Conservation (phyloP, 2,329 filamentous ascomycete genomes). For the Talaromyces sp. region DNA sequence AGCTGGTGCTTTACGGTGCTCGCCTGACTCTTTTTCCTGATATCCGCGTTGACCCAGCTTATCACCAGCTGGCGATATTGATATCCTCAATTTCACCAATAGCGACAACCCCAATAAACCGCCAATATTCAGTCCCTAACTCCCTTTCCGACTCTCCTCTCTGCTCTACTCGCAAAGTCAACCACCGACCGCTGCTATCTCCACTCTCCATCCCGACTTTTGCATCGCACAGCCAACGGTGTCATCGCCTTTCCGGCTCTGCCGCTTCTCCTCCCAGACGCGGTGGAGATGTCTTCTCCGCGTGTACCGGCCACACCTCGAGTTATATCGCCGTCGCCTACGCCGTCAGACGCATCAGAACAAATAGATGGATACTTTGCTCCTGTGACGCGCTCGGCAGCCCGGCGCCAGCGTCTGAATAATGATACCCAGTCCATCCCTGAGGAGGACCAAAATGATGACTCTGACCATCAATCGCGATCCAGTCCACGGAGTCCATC, state of each 20-base stretch:
- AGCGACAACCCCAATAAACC: slow-evolving; percentile 14
- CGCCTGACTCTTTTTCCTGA: not conserved
- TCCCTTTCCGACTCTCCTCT: slow-evolving; percentile 21
- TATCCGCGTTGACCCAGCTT: slow-evolving; percentile 3
- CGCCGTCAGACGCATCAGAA: slow-evolving; percentile 52
- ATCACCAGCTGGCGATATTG: not conserved
- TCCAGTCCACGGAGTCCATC: slow-evolving; percentile 69
- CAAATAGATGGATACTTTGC: slow-evolving; percentile 64
- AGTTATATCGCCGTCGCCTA: slow-evolving; percentile 85
- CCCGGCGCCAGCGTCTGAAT: slow-evolving; percentile 53
- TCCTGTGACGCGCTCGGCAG: slow-evolving; percentile 72
- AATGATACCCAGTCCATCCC: slow-evolving; percentile 57
- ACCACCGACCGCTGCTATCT: not conserved
- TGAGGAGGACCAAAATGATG: slow-evolving; percentile 51
- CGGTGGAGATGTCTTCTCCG: slow-evolving; percentile 45
- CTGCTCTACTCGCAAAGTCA: slow-evolving; percentile 24
- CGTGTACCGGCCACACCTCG: slow-evolving; percentile 68
- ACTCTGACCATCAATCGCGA: slow-evolving; percentile 59
- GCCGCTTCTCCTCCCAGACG: slow-evolving; percentile 45
- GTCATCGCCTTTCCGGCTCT: slow-evolving; percentile 39
- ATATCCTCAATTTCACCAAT: not conserved
- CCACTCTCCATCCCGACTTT: slow-evolving; percentile 17
- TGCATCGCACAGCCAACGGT: slow-evolving; percentile 26
- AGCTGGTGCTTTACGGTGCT: slow-evolving; percentile 5
- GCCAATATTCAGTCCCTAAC: slow-evolving; percentile 36